Conservation (phyloP, 176 grass and related monocot species). For the Cymbopogon citratus region DNA sequence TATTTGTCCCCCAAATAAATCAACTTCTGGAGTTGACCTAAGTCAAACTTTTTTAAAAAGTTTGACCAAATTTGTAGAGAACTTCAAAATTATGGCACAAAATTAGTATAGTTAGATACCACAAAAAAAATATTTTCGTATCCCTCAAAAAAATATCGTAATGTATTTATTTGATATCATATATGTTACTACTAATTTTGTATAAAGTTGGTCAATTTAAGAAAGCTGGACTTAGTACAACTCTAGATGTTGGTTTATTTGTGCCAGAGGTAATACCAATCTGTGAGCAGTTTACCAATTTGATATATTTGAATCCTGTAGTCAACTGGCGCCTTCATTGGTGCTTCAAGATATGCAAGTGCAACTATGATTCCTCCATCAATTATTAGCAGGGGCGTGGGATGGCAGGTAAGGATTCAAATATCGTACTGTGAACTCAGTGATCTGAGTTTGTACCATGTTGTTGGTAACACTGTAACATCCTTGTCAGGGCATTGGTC, state of each 20-base stretch:
- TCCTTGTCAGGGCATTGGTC: slow-evolving; percentile 57
- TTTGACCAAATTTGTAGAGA: background rate
- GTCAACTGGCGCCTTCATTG: slow-evolving; percentile 84
- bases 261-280: background rate
- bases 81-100: background rate
- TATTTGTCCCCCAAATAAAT: background rate
- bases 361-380: slow-evolving; percentile 83
- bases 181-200: background rate
- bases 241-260: background rate
- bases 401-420: slow-evolving; percentile 68
- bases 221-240: background rate
- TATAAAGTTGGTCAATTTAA: background rate
- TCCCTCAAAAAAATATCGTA: too few species aligned
- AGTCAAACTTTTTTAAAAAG: background rate
- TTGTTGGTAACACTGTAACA: slow-evolving; percentile 7
- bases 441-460: background rate
- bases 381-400: slow-evolving; percentile 79
- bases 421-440: background rate
- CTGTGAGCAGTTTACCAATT: background rate
- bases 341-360: slow-evolving; percentile 76
- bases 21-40: background rate
- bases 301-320: slow-evolving; percentile 8
- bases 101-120: background rate
- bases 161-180: background rate
- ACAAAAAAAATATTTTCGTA: too few species aligned